phyloP scores from a whole-genome alignment of 495 filamentous ascomycete genomes.

The Penicillium samsonianum region DNA sequence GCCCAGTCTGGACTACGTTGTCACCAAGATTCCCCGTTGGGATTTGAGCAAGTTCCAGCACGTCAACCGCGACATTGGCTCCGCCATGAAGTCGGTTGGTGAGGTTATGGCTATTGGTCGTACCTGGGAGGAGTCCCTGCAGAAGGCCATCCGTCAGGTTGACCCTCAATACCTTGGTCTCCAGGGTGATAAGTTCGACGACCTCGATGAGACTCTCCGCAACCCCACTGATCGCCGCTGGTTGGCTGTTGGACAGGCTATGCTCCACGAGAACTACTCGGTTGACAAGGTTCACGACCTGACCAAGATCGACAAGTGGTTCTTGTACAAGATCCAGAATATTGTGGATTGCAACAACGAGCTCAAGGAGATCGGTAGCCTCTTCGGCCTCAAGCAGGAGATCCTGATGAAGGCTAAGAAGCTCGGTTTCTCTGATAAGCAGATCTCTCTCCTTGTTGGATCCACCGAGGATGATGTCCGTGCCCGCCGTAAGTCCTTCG shows the following conservation, averaged over 20 bases:
- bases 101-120: slow-evolving; percentile 99
- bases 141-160: slow-evolving; percentile 96
- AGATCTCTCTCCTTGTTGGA: slow-evolving; percentile 85
- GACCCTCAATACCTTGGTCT: slow-evolving; percentile 90
- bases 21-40: slow-evolving; percentile 98
- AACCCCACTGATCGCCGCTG: slow-evolving; percentile 95
- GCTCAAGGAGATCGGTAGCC: slow-evolving; percentile 82
- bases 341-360: slow-evolving; percentile 87
- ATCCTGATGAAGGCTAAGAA: slow-evolving; percentile 90
- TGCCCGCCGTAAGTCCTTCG: slow-evolving; percentile 79
- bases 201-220: slow-evolving; percentile 83
- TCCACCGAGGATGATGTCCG: slow-evolving; percentile 89
- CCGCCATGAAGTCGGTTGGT: slow-evolving; percentile 97
- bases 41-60: slow-evolving; percentile 98
- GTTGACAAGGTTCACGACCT: slow-evolving; percentile 89
- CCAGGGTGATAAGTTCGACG: slow-evolving; percentile 91
- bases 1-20: slow-evolving; percentile 93
- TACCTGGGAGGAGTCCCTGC: slow-evolving; percentile 98
- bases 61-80: slow-evolving; percentile 95
- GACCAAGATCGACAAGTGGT: slow-evolving; percentile 99
- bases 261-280: slow-evolving; percentile 94
- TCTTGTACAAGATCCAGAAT: slow-evolving; percentile 96
- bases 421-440: slow-evolving; percentile 93
- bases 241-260: slow-evolving; percentile 95
- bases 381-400: slow-evolving; percentile 84